Conservation (phyloP, 164 flowering plant genomes). For the Brasenia schreberi region DNA sequence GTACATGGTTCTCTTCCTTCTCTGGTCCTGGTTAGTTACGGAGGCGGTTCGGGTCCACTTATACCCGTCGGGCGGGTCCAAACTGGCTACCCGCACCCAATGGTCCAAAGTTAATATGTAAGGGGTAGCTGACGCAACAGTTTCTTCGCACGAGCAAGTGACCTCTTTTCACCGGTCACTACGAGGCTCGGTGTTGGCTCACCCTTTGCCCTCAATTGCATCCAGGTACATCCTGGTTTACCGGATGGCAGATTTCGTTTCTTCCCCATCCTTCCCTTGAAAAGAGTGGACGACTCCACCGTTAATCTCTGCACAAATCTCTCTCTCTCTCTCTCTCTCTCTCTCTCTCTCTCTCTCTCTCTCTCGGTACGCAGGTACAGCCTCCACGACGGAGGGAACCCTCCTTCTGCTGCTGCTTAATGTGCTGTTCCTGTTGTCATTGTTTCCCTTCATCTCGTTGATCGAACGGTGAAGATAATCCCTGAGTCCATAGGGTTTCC, state of each 20-base stretch:
- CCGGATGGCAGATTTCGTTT: no score
- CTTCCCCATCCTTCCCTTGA: no score
- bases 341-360: background rate
- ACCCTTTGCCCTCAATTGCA: background rate
- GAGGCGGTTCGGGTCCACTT: no score
- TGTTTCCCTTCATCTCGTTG: slow-evolving; percentile 11
- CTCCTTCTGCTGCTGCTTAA: slow-evolving; percentile 16
- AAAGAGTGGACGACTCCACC: no score
- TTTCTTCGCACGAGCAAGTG: no score
- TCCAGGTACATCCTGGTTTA: background rate
- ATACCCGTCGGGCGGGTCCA: no score
- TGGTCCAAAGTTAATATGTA: no score
- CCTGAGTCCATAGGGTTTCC: background rate
- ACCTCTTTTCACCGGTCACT: no score
- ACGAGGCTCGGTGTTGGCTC: background rate
- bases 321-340: background rate
- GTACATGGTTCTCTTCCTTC: no score
- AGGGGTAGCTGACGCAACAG: no score
- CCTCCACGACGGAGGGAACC: slow-evolving; percentile 11
- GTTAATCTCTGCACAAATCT: background rate
- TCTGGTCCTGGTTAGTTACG: no score
- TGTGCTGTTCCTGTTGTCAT: slow-evolving; percentile 36
- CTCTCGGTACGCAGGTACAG: background rate
- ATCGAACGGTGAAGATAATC: background rate
- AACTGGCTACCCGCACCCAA: no score